These are phyloP conservation scores for Dichotomopilus funicola DNA, from an alignment of 2,329 filamentous ascomycete species.

Conservation along the genomic window DNA sequence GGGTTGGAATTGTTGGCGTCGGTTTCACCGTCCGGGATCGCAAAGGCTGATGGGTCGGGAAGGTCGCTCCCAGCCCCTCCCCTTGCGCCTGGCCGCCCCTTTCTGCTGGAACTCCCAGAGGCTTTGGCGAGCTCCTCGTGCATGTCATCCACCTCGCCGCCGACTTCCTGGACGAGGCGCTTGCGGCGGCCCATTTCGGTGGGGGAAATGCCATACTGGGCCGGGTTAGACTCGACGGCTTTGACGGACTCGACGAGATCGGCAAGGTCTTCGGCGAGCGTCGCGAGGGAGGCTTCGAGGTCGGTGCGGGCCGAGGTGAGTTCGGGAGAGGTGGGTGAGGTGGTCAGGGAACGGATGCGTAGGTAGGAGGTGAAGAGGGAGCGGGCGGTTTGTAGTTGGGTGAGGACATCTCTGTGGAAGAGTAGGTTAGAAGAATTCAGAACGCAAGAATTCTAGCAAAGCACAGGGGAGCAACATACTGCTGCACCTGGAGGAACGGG, in stretches of 20 bases:
- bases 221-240: conserved; percentile 80
- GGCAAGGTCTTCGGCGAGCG: conserved; percentile 74
- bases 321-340: conserved; percentile 68
- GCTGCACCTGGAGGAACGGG: conserved; percentile 66
- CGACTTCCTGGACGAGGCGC: conserved; percentile 81
- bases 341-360: conserved; percentile 83
- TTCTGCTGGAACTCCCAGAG: conserved; percentile 10
- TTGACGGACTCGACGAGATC: conserved; percentile 84
- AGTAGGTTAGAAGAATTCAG: not conserved
- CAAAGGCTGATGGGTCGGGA: conserved; percentile 49
- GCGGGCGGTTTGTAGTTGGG: conserved; percentile 71
- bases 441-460: not conserved
- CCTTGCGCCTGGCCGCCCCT: conserved; percentile 11
- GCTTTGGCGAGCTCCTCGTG: conserved; percentile 64
- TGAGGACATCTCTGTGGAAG: conserved; percentile 69
- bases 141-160: conserved; percentile 84
- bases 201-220: conserved; percentile 76
- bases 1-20: conserved; percentile 34
- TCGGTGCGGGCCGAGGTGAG: conserved; percentile 71
- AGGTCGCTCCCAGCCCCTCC: conserved; percentile 33
- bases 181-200: conserved; percentile 76
- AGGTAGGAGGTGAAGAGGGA: conserved; percentile 91
- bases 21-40: conserved; percentile 48
- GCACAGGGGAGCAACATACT: conserved; percentile 39
- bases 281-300: conserved; percentile 57